Evolutionary conservation across 495 filamentous ascomycete genomes (phyloP).

Genomic region (Penicillium cataractarum): DNA sequence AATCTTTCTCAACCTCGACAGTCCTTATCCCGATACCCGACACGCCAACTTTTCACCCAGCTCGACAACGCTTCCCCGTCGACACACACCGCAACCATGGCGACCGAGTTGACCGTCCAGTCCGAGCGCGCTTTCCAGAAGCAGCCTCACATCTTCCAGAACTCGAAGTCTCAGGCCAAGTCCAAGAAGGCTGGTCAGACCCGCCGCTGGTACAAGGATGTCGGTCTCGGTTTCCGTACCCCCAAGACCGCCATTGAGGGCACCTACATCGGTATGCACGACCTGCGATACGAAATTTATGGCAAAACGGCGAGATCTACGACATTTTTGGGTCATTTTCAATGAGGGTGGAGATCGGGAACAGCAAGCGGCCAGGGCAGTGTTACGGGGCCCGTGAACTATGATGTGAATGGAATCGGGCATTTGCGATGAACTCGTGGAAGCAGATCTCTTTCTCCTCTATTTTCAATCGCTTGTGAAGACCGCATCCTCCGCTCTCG

Average conservation of each 20-base stretch:
- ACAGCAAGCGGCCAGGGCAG: conserved; percentile 9
- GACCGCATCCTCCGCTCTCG: conserved; percentile 1
- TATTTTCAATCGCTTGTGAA: conserved; percentile 3
- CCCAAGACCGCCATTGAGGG: conserved; percentile 98
- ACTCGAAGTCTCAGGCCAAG: conserved; percentile 87
- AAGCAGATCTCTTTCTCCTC: not conserved
- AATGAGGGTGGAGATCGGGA: conserved; percentile 28
- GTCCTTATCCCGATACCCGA: conserved; percentile 33
- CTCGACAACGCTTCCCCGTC: conserved; percentile 48
- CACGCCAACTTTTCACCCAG: conserved; percentile 42
- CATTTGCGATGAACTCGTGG: conserved; percentile 2
- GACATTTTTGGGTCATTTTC: conserved; percentile 29
- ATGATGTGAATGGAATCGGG: not conserved
- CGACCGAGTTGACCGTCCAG: conserved; percentile 97
- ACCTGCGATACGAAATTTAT: conserved; percentile 33
- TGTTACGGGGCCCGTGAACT: conserved; percentile 3
- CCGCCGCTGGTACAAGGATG: conserved; percentile 99
- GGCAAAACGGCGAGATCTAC: conserved; percentile 23
- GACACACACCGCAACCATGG: conserved; percentile 78
- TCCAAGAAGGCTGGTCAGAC: conserved; percentile 82
- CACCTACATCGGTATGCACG: conserved; percentile 92
- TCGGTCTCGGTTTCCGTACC: conserved; percentile 97
- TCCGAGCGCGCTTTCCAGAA: conserved; percentile 98
- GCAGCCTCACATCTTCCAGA: conserved; percentile 99
- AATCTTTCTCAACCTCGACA: conserved; percentile 51